Percentiles rank a stretch among this genome's conserved stretches.
Conservation (phyloP, 305 asterid species). For the Fraxinus baroniana region DNA sequence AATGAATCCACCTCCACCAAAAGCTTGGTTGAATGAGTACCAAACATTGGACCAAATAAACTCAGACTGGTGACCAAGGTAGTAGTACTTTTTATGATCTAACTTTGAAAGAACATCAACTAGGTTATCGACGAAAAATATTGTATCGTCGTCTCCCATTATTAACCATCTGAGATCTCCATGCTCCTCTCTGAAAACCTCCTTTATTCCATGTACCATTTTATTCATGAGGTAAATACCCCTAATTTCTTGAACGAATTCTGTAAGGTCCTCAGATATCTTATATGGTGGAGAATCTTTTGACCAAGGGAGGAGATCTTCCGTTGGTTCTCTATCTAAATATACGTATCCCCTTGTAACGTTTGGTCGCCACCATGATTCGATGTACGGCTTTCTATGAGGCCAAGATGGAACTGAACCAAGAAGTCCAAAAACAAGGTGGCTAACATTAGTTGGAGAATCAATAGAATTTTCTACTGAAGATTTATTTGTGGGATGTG, state of each 20-base stretch:
- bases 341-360: conserved; percentile 38
- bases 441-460: conserved; percentile 40
- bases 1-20: conserved; percentile 40
- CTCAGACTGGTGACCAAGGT: conserved; percentile 35
- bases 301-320: conserved; percentile 56
- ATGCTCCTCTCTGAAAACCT: conserved; percentile 33
- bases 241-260: conserved; percentile 2
- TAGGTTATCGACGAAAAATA: conserved; percentile 41
- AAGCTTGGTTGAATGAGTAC: conserved; percentile 32
- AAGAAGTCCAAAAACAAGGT: conserved; percentile 50
- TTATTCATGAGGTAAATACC: conserved; percentile 21
- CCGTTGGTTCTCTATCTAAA: conserved; percentile 41
- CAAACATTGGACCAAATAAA: conserved; percentile 25
- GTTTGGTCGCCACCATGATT: conserved; percentile 64
- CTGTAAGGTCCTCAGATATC: conserved; percentile 17
- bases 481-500: not conserved
- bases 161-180: conserved; percentile 45
- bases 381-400: conserved; percentile 32
- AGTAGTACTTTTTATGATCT: conserved; percentile 35
- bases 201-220: conserved; percentile 42
- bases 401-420: conserved; percentile 51
- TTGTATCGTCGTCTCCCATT: conserved; percentile 61
- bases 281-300: conserved; percentile 36
- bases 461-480: not conserved
- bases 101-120: conserved; percentile 30